These are phyloP conservation scores for Priceomyces melissophilus DNA, from an alignment of 805 yeast genomes.

Conservation along the genomic window DNA sequence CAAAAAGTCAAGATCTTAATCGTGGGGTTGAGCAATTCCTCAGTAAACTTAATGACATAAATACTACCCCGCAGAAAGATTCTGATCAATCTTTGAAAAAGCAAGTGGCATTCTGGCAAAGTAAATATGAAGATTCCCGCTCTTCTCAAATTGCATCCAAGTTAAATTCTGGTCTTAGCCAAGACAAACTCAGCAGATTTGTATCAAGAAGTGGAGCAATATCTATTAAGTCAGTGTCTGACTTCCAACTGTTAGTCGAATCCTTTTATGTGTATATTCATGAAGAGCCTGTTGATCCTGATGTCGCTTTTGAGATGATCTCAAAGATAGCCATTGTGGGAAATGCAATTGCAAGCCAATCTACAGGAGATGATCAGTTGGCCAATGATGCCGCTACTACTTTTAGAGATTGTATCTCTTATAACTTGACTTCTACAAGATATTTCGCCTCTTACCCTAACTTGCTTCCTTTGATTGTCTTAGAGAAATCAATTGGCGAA, in stretches of 20 bases:
- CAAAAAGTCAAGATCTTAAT: constrained; percentile 3
- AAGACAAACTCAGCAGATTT: constrained; percentile 25
- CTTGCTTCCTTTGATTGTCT: constrained; percentile 65
- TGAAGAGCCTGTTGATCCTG: constrained; percentile 25
- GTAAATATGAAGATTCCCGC: constrained; percentile 48
- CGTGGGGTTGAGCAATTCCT: constrained; percentile 16
- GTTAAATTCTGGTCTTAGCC: constrained; percentile 15
- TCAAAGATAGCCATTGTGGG: constrained; percentile 48
- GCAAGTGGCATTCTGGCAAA: constrained; percentile 48
- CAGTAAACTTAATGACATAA: constrained; percentile 27
- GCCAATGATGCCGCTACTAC: constrained; percentile 41
- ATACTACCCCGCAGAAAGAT: constrained; percentile 10
- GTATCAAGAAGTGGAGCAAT: constrained; percentile 43
- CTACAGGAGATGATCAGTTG: constrained; percentile 20
- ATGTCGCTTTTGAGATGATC: constrained; percentile 48
- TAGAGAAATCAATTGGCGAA: constrained; percentile 76
- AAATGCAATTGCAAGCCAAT: constrained; percentile 36
- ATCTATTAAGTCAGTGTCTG: constrained; percentile 41
- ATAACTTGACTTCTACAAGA: constrained; percentile 72
- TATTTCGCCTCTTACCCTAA: constrained; percentile 62
- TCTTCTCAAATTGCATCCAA: constrained; percentile 23
- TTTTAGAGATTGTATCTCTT: constrained; percentile 66
- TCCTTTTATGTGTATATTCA: constrained; percentile 35
- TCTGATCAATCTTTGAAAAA: constrained; percentile 12
- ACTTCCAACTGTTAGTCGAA: constrained; percentile 49